These are phyloP conservation scores for Pythium guiyangense DNA, from an alignment of 352 stramenopile species.

Conservation along the genomic window DNA sequence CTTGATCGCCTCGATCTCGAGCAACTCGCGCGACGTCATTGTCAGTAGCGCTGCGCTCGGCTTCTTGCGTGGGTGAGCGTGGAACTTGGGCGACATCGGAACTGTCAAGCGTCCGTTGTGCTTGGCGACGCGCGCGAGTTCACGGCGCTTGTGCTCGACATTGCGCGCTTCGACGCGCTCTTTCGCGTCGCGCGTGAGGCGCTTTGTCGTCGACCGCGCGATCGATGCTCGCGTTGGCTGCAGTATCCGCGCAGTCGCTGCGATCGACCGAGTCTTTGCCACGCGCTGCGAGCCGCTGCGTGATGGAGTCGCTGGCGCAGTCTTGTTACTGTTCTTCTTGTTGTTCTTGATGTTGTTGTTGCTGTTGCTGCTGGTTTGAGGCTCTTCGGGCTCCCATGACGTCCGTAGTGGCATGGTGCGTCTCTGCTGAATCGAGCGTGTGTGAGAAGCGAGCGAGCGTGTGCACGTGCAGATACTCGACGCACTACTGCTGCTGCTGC, in stretches of 20 bases:
- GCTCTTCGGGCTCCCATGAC: conserved; percentile 5
- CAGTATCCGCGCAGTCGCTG: conserved; percentile 53
- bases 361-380: neutral
- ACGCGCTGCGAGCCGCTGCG: conserved; percentile 33
- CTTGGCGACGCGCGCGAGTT: conserved; percentile 35
- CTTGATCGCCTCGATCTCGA: conserved; percentile 66
- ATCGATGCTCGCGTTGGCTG: conserved; percentile 54
- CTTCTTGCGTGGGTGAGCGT: conserved; percentile 24
- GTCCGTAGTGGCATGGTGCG: conserved; percentile 7
- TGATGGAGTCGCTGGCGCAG: conserved; percentile 28
- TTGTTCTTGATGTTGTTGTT: neutral
- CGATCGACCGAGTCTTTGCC: conserved; percentile 48
- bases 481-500: neutral
- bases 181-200: conserved; percentile 39
- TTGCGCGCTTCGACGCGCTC: conserved; percentile 27
- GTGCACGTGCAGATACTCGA: neutral
- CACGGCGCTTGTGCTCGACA: conserved; percentile 26
- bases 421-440: neutral
- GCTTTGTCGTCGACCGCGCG: conserved; percentile 34
- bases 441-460: neutral
- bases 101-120: conserved; percentile 60
- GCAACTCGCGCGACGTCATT: conserved; percentile 63
- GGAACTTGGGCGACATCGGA: conserved; percentile 65
- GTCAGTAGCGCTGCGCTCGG: conserved; percentile 44
- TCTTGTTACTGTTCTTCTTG: neutral